phyloP scores from a whole-genome alignment of 73 alveolate species.

The Symbiodinium pilosum region DNA sequence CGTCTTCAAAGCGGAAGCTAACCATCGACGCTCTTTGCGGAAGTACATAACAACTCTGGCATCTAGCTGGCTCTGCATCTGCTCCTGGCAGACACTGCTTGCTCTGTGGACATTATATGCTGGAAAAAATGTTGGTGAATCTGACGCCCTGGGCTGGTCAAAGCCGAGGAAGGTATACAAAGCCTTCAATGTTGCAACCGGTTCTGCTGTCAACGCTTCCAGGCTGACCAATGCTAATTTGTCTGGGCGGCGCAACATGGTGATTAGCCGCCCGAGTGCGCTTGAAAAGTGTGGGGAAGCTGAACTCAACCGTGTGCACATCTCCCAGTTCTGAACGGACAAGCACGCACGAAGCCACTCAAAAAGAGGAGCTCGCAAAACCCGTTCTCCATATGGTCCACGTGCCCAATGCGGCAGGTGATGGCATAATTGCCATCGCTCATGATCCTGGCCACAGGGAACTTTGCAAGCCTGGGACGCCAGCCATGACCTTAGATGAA shows the following conservation, averaged over 20 bases:
- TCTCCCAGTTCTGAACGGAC: background rate
- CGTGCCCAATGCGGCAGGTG: constrained; percentile 1
- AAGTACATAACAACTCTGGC: background rate
- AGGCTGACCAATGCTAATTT: background rate
- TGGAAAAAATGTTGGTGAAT: background rate
- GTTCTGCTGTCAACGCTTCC: background rate
- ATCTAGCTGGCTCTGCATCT: background rate
- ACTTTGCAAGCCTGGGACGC: background rate
- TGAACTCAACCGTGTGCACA: background rate
- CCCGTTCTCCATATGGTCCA: background rate
- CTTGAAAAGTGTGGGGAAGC: background rate
- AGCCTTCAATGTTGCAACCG: background rate
- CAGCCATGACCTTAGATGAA: background rate
- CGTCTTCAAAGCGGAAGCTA: background rate
- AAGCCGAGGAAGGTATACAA: background rate
- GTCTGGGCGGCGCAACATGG: background rate
- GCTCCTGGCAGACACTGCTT: background rate
- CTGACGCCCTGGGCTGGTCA: background rate
- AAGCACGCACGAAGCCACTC: background rate
- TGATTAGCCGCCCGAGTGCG: background rate
- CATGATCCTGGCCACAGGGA: background rate
- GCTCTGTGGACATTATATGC: background rate
- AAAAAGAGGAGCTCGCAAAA: background rate
- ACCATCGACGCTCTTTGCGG: background rate
- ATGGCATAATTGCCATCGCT: background rate